Conservation (phyloP, 805 yeast species). For the Candida piceae region DNA sequence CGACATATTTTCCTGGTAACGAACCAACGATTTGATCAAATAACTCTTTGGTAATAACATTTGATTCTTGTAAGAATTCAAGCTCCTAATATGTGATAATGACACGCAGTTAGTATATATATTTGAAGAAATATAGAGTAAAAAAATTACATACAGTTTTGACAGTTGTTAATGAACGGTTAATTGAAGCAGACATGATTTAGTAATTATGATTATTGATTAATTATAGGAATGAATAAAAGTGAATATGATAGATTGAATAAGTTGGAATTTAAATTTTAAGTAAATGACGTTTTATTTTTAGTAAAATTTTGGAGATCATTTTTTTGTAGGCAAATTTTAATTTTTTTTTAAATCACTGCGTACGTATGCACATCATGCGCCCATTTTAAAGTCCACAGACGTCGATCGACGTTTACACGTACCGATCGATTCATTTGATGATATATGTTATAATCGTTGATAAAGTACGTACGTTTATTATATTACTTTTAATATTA, state of each 20-base stretch:
- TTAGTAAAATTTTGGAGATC: no score
- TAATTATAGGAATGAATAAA: neutral
- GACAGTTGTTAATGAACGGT: conserved; percentile 72
- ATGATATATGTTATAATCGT: no score
- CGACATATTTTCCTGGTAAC: conserved; percentile 54
- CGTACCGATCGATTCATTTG: no score
- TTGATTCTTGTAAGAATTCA: conserved; percentile 71
- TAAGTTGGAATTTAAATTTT: neutral
- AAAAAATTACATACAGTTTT: conserved; percentile 44
- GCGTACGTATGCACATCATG: no score
- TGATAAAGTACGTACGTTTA: no score
- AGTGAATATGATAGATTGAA: neutral
- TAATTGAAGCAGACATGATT: conserved; percentile 50
- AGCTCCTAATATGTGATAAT: conserved; percentile 42
- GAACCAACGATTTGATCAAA: conserved; percentile 44
- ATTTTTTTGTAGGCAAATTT: no score
- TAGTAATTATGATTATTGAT: no score
- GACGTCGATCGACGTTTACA: no score
- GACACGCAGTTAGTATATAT: conserved; percentile 1
- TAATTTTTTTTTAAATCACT: no score
- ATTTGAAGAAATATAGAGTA: neutral
- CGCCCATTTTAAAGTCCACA: no score
- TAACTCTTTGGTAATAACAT: conserved; percentile 57
- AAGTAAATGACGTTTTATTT: no score
- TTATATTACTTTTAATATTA: neutral